Evolutionary conservation across 192 early-diverging fungal species (phyloP).

Genomic region (Backusella liffmaniae): DNA sequence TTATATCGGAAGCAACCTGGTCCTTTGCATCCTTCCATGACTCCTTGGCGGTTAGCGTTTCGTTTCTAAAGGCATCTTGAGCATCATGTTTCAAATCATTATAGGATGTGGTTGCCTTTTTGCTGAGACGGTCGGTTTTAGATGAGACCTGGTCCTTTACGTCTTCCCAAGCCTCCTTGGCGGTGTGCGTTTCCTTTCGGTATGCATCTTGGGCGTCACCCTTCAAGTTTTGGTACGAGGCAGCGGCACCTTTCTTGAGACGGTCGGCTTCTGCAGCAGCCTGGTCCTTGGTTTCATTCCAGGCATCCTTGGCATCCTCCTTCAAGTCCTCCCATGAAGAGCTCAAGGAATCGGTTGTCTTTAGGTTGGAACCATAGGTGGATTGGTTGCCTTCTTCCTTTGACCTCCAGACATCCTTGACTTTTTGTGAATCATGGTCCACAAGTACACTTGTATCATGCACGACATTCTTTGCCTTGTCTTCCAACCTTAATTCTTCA

Average conservation of each 20-base stretch:
- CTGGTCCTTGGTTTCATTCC: background rate
- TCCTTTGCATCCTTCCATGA: background rate
- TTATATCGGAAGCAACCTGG: background rate
- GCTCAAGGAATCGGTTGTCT: background rate
- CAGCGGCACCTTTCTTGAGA: background rate
- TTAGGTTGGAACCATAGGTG: background rate
- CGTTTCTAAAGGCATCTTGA: background rate
- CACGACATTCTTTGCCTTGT: background rate
- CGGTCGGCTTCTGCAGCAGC: no score
- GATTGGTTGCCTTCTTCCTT: background rate
- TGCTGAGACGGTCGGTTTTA: background rate
- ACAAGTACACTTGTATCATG: background rate
- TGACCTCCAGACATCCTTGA: background rate
- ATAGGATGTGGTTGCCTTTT: background rate
- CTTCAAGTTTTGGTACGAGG: background rate
- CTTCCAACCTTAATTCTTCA: constrained; percentile 1
- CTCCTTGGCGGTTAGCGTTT: background rate
- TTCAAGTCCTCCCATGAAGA: background rate
- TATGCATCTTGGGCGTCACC: background rate
- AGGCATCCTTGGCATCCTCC: constrained; percentile 1
- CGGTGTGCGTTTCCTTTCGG: background rate
- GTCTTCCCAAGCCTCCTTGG: background rate
- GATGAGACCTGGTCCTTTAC: background rate
- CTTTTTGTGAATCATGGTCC: background rate
- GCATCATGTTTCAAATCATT: background rate